These are phyloP conservation scores for Boletus subcaerulescens DNA, from an alignment of 768 basidiomycete species.

Conservation along the genomic window DNA sequence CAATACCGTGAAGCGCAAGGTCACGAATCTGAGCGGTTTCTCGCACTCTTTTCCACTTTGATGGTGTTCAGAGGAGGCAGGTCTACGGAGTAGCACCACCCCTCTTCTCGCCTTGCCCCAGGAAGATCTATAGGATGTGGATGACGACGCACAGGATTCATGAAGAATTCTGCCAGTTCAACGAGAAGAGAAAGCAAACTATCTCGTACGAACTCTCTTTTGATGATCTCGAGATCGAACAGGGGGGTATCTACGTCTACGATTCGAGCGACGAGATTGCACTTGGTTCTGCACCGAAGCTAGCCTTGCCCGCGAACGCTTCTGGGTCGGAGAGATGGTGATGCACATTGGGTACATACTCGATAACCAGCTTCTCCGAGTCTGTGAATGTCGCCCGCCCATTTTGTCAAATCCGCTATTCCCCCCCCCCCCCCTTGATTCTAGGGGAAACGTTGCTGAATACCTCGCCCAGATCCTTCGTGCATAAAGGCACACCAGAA, in stretches of 20 bases:
- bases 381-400: slow-evolving; percentile 39
- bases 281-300: slow-evolving; percentile 57
- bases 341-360: slow-evolving; percentile 35
- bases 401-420: slow-evolving; percentile 40
- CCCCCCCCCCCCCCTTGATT: not conserved
- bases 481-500: slow-evolving; percentile 41
- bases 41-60: slow-evolving; percentile 50
- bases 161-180: slow-evolving; percentile 18
- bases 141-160: no score
- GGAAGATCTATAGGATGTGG: slow-evolving; percentile 43
- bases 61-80: slow-evolving; percentile 37
- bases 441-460: not conserved
- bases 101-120: no score
- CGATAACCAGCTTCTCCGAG: slow-evolving; percentile 33
- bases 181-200: slow-evolving; percentile 17
- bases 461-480: not conserved
- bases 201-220: slow-evolving; percentile 50
- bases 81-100: no score
- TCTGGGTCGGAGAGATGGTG: slow-evolving; percentile 53
- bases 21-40: slow-evolving; percentile 50
- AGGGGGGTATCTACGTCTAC: slow-evolving; percentile 57
- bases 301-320: slow-evolving; percentile 36
- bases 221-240: slow-evolving; percentile 44
- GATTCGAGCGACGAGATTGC: slow-evolving; percentile 53
- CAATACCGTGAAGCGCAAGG: slow-evolving; percentile 61